A percentile compares a stretch with the other conserved stretches of the same genome.
Conservation (phyloP, 768 basidiomycete genomes). For the Dictyophora rubrovolvata region DNA sequence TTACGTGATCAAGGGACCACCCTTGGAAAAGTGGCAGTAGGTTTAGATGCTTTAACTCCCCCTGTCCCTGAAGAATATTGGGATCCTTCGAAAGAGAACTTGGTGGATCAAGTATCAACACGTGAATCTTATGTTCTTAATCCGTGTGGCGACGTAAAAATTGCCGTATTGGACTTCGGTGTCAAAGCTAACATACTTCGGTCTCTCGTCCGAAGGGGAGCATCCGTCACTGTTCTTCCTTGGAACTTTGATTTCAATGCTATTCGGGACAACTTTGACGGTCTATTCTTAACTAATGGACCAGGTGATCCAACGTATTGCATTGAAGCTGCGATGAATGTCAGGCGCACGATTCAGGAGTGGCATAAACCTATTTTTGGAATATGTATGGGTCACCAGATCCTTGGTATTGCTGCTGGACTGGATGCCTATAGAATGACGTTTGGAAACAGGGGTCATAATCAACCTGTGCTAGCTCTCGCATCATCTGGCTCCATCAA, state of each 20-base stretch:
- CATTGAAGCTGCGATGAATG: conserved; percentile 70
- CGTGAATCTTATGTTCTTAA: conserved; percentile 78
- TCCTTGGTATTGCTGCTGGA: conserved; percentile 96
- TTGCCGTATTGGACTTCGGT: conserved; percentile 95
- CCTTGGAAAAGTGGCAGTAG: conserved; percentile 81
- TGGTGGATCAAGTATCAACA: conserved; percentile 90
- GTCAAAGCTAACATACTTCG: conserved; percentile 96
- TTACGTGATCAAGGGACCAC: conserved; percentile 97
- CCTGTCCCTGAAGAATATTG: conserved; percentile 72
- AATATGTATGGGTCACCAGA: conserved; percentile 98
- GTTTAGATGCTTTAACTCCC: conserved; percentile 52
- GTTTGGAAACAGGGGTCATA: conserved; percentile 99
- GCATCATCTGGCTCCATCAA: conserved; percentile 90
- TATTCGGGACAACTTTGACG: conserved; percentile 84
- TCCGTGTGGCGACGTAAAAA: conserved; percentile 74
- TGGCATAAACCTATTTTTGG: conserved; percentile 95
- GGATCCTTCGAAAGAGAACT: conserved; percentile 88
- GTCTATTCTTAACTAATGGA: conserved; percentile 92
- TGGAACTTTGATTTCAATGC: conserved; percentile 98
- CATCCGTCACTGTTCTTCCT: conserved; percentile 88
- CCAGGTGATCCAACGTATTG: conserved; percentile 91
- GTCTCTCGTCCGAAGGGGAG: conserved; percentile 82
- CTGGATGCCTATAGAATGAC: conserved; percentile 97
- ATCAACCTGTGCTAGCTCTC: conserved; percentile 94
- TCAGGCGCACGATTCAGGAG: conserved; percentile 73